Percentiles rank a stretch among this genome's conserved stretches.
Conservation (phyloP, 257 asterid genomes). For the Solanum dulcamara region DNA sequence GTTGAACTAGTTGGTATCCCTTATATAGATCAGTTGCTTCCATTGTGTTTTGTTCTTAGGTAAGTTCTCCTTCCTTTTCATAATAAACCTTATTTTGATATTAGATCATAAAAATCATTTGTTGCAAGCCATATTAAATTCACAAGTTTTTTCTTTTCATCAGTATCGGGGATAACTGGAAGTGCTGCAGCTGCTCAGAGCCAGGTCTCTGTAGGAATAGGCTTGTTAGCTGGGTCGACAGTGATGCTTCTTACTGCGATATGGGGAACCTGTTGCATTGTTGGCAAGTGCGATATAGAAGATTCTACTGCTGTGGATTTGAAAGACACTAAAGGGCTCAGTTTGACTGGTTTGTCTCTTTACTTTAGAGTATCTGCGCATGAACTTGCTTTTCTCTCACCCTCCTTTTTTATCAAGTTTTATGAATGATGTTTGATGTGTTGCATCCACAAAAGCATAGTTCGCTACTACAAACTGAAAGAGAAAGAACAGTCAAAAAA, state of each 20-base stretch:
- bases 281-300: slow-evolving; percentile 70
- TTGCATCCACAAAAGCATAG: not conserved
- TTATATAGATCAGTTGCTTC: not conserved
- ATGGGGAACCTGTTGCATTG: slow-evolving; percentile 82
- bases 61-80: not conserved
- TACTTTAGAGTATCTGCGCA: not conserved
- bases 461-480: not conserved
- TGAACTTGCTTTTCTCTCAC: not conserved
- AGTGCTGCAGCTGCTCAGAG: slow-evolving; percentile 66
- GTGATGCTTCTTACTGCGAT: slow-evolving; percentile 83
- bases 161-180: slow-evolving; percentile 91
- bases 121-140: not conserved
- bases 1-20: not conserved
- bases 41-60: not conserved
- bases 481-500: not conserved
- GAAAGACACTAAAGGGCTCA: slow-evolving; percentile 49
- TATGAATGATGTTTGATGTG: not conserved
- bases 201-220: slow-evolving; percentile 95
- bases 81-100: not conserved
- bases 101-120: not conserved
- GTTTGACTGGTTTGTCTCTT: slow-evolving; percentile 48
- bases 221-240: slow-evolving; percentile 92
- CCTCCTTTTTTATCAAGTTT: not conserved
- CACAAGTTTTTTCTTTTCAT: not conserved
- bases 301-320: slow-evolving; percentile 38